Evolutionary conservation across 1,284 basidiomycete genomes (phyloP).

Genomic region (Gomphus bonarii): DNA sequence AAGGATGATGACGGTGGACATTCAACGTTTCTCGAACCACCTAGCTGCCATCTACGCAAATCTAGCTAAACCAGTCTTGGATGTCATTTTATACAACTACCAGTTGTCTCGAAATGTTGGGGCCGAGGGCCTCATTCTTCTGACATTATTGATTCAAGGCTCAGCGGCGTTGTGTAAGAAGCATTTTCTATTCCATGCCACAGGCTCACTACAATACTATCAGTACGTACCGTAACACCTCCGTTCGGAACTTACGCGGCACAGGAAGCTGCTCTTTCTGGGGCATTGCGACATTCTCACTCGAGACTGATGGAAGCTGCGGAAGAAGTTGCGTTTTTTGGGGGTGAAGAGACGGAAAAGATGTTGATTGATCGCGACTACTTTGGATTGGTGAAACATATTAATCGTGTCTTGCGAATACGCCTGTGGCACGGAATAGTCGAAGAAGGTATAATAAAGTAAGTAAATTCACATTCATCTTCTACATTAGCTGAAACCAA

Average conservation of each 20-base stretch:
- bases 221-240: constrained; percentile 84
- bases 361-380: constrained; percentile 89
- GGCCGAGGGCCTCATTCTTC: constrained; percentile 81
- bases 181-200: background rate
- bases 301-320: constrained; percentile 89
- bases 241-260: constrained; percentile 90
- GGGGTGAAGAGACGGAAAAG: constrained; percentile 88
- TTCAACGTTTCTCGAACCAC: constrained; percentile 86
- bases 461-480: constrained; percentile 1
- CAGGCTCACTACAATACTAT: constrained; percentile 1
- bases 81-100: constrained; percentile 94
- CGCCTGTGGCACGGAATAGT: constrained; percentile 87
- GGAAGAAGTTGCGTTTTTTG: constrained; percentile 92
- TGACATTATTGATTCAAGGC: constrained; percentile 79
- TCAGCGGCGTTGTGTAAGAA: constrained; percentile 70
- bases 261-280: constrained; percentile 77
- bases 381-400: constrained; percentile 81
- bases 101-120: constrained; percentile 92
- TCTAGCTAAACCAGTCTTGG: constrained; percentile 86
- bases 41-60: constrained; percentile 93
- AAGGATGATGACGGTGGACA: constrained; percentile 92
- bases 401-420: constrained; percentile 73
- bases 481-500: background rate
- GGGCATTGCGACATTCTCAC: constrained; percentile 84
- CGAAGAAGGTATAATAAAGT: constrained; percentile 95